These are phyloP conservation scores for Aspergillus affinis DNA, from an alignment of 495 filamentous ascomycete species.

Conservation along the genomic window DNA sequence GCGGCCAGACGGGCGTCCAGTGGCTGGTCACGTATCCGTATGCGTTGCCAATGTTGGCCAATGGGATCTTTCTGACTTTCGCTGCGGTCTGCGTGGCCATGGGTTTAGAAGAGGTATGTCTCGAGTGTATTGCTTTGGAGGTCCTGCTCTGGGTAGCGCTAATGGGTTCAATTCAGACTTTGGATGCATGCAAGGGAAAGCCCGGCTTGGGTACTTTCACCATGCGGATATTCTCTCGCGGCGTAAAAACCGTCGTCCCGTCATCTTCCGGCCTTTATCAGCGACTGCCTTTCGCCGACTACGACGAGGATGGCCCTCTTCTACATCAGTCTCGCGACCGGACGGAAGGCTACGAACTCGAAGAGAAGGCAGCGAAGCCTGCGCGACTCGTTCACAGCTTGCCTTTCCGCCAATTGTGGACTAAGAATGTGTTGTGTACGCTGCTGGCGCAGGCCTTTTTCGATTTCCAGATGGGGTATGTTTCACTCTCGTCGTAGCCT, in stretches of 20 bases:
- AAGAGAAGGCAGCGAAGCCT: conserved; percentile 37
- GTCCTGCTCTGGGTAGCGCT: background rate
- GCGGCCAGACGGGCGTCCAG: conserved; percentile 52
- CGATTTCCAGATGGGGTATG: conserved; percentile 65
- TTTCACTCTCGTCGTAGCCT: background rate
- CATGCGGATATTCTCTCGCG: conserved; percentile 32
- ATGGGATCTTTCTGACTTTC: conserved; percentile 60
- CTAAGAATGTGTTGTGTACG: conserved; percentile 69
- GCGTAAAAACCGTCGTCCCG: conserved; percentile 28
- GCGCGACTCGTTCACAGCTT: conserved; percentile 39
- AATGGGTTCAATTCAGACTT: conserved; percentile 25
- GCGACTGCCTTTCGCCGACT: conserved; percentile 36
- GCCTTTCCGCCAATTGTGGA: conserved; percentile 76
- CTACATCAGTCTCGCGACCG: conserved; percentile 26
- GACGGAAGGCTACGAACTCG: conserved; percentile 41
- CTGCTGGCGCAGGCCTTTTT: conserved; percentile 68
- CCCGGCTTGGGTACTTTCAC: conserved; percentile 39
- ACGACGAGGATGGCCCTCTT: conserved; percentile 38
- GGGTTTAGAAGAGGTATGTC: conserved; percentile 66
- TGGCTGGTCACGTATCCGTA: conserved; percentile 74
- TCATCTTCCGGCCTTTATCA: conserved; percentile 40
- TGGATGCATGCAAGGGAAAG: conserved; percentile 46
- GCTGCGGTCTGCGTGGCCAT: conserved; percentile 58
- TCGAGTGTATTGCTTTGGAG: background rate
- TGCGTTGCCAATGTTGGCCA: conserved; percentile 72